These are phyloP conservation scores for Punctularia strigosozonata DNA, from an alignment of 768 basidiomycete species.

Conservation along the genomic window DNA sequence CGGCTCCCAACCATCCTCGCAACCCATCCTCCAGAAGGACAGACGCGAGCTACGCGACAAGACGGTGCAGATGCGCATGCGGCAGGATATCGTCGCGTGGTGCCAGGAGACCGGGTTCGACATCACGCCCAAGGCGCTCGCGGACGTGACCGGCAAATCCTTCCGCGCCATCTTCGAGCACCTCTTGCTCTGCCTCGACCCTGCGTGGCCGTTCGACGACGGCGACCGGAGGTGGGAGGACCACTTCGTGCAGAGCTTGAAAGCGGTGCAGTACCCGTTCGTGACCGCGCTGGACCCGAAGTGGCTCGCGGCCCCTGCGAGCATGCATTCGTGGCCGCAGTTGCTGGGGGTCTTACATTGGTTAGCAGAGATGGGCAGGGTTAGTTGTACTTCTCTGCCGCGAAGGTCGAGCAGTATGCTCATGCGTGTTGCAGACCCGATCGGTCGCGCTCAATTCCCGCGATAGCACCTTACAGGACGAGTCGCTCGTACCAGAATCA, in stretches of 20 bases:
- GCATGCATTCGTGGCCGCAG: conserved; percentile 86
- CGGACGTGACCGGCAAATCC: conserved; percentile 76
- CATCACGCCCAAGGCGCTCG: conserved; percentile 54
- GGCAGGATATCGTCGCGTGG: conserved; percentile 66
- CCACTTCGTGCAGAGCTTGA: conserved; percentile 67
- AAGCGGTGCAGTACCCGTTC: conserved; percentile 73
- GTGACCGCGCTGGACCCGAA: conserved; percentile 70
- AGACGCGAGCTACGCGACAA: conserved; percentile 68
- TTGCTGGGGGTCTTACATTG: conserved; percentile 85
- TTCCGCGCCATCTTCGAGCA: conserved; percentile 79
- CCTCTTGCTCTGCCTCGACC: conserved; percentile 62
- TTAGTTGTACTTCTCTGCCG: too few relatives aligned
- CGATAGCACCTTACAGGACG: conserved; percentile 14
- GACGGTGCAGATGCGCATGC: conserved; percentile 62
- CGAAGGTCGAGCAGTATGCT: too few relatives aligned
- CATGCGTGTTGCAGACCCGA: not conserved
- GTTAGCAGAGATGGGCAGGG: conserved; percentile 81
- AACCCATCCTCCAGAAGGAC: conserved; percentile 59
- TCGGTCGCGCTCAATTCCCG: conserved; percentile 1
- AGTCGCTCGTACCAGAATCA: conserved; percentile 57
- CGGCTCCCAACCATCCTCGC: conserved; percentile 29
- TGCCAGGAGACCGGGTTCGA: conserved; percentile 56
- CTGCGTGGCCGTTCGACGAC: conserved; percentile 45
- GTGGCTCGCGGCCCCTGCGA: conserved; percentile 80
- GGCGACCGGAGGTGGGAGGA: conserved; percentile 64